These are phyloP conservation scores for Anisodus tanguticus DNA, from an alignment of 257 asterid genomes.

Conservation along the genomic window DNA sequence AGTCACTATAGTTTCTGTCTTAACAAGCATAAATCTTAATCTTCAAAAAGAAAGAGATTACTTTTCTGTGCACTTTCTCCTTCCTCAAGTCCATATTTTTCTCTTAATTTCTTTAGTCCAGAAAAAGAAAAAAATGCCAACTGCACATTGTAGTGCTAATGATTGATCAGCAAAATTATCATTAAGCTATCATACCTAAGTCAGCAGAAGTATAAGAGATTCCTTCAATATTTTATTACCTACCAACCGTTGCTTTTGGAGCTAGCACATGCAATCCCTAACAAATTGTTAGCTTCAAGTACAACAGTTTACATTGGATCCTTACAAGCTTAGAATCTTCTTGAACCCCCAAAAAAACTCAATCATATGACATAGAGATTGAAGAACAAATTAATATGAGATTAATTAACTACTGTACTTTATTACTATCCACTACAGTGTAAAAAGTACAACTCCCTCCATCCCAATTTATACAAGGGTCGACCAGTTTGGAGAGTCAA, in stretches of 20 bases:
- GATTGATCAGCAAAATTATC: constrained; percentile 18
- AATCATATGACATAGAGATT: constrained; percentile 19
- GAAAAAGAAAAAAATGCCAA: neutral
- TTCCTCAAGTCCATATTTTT: neutral
- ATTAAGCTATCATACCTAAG: neutral
- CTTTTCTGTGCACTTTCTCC: neutral
- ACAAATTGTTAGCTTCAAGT: constrained; percentile 10
- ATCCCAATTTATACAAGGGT: too few species aligned
- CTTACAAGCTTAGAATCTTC: constrained; percentile 34
- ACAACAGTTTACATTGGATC: constrained; percentile 13
- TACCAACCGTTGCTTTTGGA: neutral
- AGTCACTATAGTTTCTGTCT: neutral
- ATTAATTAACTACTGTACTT: neutral
- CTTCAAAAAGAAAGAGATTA: neutral
- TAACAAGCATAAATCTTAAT: neutral
- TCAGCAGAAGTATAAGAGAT: constrained; percentile 21
- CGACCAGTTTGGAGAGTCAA: too few species aligned
- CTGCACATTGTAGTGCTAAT: neutral
- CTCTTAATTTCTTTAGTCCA: constrained; percentile 4
- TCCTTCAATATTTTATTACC: neutral
- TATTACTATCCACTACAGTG: neutral
- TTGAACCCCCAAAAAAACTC: constrained; percentile 13
- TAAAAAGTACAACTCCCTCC: neutral
- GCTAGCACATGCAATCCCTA: constrained; percentile 33
- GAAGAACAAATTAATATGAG: neutral